Conservation (phyloP, 352 stramenopile species). For the Globisporangium viniferum region DNA sequence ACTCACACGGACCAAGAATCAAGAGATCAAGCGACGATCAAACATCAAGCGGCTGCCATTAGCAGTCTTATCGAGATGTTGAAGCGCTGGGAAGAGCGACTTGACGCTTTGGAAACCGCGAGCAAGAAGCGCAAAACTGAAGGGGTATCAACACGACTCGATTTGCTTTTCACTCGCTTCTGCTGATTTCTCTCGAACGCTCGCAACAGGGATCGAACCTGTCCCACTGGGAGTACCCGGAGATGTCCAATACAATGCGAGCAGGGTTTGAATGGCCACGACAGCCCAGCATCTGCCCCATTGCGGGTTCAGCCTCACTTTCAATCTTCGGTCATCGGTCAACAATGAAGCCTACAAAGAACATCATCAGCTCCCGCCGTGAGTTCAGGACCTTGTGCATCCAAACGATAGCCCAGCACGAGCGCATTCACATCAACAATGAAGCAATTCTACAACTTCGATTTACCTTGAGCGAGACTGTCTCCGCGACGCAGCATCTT, state of each 20-base stretch:
- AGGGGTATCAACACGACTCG: not conserved
- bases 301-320: not conserved
- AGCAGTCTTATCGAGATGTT: too few species aligned
- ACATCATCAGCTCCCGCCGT: not conserved
- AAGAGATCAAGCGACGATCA: too few species aligned
- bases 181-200: not conserved
- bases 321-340: not conserved
- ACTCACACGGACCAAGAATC: too few species aligned
- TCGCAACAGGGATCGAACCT: not conserved
- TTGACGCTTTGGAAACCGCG: too few species aligned
- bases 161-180: not conserved
- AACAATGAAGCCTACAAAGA: not conserved
- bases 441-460: not conserved
- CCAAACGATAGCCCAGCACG: not conserved
- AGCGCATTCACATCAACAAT: not conserved
- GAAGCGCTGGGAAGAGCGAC: too few species aligned
- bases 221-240: not conserved
- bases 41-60: too few species aligned
- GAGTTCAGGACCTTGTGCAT: not conserved
- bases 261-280: not conserved
- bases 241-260: conserved; percentile 3
- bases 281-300: not conserved
- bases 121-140: too few species aligned
- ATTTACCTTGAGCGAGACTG: not conserved
- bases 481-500: not conserved